Evolutionary conservation across 768 basidiomycete species (phyloP), one percentile per base, ranked within the genome.

Genomic region (Suillus lakei): DNA sequence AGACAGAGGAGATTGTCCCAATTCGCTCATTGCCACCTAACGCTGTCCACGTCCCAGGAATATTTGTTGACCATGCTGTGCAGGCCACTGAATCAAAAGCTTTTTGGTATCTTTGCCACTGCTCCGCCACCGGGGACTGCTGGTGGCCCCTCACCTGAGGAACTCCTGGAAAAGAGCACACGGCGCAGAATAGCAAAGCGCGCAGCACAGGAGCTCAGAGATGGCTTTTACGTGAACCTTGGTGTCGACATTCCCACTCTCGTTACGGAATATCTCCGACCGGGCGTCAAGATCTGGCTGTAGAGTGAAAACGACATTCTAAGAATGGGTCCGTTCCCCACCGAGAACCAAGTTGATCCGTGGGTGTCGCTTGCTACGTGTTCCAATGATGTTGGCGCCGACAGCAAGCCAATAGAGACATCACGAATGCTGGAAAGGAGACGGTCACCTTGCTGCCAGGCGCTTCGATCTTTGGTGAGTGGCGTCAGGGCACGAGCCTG

Each of bases 401-500:
- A 26, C 28, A 16, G 28, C 46, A 32, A 8, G 36, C 48, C 55
- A 23, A 67, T 58, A 91, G 91, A 30, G 93, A 95, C 75, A 84
- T 95, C 68, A 91, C 95, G 70, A 93, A 93, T 72, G 91, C 91
- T 51, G 91, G 93, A 21, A 96, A 96, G 76, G 93, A 95, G 77
- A 94, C 92, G 8, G 90, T 96, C 55, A 96, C 95, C 5, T 83
- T 97, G 16, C 81, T 96, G 23, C 93, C 93, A 30, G 94, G 95
- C 26, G 91, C 93, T 21, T 89, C 94, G 21, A 82, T 93, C 6
- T 97, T 97, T 74, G 94, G 91, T 89, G 67, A 65, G 87, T 74
- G 28, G 10, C 44, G 62, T 23, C 50, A 44, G n/a, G 1, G 15
- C 36, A 56, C 13, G 3, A 51, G 6, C n/a, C n/a, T 34, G 3